Evolutionary conservation across 2,329 filamentous ascomycete species (phyloP).

Genomic region (Penicillium sp.): DNA sequence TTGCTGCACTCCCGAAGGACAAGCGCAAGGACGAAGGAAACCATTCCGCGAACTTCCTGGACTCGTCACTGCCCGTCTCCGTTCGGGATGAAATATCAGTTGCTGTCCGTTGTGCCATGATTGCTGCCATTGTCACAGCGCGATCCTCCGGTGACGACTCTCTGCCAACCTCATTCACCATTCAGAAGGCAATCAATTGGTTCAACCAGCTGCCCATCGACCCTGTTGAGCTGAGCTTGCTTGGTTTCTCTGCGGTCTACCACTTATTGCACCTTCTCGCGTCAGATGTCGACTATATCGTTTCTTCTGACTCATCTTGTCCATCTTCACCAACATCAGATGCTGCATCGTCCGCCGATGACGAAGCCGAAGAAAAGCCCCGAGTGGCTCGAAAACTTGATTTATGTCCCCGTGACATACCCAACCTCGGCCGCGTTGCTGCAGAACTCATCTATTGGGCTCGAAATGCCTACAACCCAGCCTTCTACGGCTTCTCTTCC

Average conservation of each 20-base stretch:
- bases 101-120: constrained; percentile 59
- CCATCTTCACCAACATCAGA: constrained; percentile 28
- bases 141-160: constrained; percentile 33
- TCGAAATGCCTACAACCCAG: constrained; percentile 45
- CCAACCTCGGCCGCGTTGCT: constrained; percentile 39
- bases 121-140: constrained; percentile 51
- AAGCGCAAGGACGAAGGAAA: constrained; percentile 29
- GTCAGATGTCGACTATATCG: constrained; percentile 40
- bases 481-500: constrained; percentile 43
- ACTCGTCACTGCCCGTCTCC: constrained; percentile 53
- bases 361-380: constrained; percentile 27
- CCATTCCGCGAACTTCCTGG: constrained; percentile 47
- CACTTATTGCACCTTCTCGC: constrained; percentile 43
- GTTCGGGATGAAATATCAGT: constrained; percentile 54
- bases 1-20: constrained; percentile 51
- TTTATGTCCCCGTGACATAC: constrained; percentile 25
- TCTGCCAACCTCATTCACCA: constrained; percentile 37
- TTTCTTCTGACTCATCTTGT: constrained; percentile 33
- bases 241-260: constrained; percentile 44
- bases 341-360: constrained; percentile 27
- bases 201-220: constrained; percentile 45
- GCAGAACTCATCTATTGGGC: constrained; percentile 45
- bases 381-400: constrained; percentile 9
- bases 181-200: constrained; percentile 42
- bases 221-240: constrained; percentile 42